These are phyloP conservation scores for Microstegium vimineum DNA, from an alignment of 176 grass and related monocot genomes.

Conservation along the genomic window DNA sequence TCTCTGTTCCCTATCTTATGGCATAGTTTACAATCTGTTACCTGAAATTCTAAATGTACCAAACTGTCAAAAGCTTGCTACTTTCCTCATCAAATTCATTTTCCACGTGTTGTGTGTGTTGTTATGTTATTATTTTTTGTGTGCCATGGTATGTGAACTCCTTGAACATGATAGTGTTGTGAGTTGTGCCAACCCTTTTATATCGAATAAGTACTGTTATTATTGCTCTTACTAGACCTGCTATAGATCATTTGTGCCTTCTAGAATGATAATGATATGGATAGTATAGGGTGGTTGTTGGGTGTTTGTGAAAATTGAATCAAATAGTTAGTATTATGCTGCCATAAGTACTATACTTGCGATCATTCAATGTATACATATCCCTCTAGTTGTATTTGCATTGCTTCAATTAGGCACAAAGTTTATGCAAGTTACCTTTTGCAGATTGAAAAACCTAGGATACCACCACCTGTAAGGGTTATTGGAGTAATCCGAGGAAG, in stretches of 20 bases:
- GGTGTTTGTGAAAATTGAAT: neutral
- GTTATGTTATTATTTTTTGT: slow-evolving; percentile 10
- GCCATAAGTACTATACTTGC: neutral
- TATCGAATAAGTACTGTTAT: neutral
- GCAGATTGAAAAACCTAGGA: slow-evolving; percentile 46
- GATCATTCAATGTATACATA: slow-evolving; percentile 15
- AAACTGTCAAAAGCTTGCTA: neutral
- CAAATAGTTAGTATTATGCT: neutral
- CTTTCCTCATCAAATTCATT: slow-evolving; percentile 3
- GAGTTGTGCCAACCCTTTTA: neutral
- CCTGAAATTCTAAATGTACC: neutral
- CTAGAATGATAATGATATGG: slow-evolving; percentile 1
- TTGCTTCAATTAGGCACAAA: slow-evolving; percentile 14
- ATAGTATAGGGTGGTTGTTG: no score
- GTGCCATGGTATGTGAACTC: neutral
- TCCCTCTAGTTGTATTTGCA: neutral
- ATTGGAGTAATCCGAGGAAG: slow-evolving; percentile 84
- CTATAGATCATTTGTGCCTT: neutral
- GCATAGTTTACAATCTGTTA: neutral
- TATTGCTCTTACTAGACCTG: neutral
- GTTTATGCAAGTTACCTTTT: slow-evolving; percentile 36
- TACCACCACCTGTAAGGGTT: slow-evolving; percentile 51
- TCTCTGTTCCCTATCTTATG: slow-evolving; percentile 8
- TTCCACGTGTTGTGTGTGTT: neutral
- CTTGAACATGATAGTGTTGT: neutral